Evolutionary conservation across 495 filamentous ascomycete genomes (phyloP), one percentile per base, ranked within the genome.

Genomic region (Aspergillus campestris): DNA sequence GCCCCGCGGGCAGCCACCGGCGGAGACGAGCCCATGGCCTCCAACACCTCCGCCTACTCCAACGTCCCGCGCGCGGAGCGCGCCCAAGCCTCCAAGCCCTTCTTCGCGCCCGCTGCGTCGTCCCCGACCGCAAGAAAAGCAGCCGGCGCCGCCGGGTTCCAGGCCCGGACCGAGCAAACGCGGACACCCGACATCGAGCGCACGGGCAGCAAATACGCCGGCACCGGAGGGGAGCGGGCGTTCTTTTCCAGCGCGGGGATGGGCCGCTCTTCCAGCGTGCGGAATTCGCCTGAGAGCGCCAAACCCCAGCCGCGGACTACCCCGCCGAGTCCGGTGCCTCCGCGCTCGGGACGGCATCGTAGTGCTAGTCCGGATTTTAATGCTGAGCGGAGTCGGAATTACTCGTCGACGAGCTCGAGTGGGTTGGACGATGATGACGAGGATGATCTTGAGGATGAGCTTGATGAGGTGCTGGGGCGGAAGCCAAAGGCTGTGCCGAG

Each of bases 221-320:
- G 73, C 3, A 62, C 76, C 28, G 77, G 79, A 40, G 86, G 86
- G 11, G 88, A 92, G 56, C 85, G 75, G 67, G 83, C 79, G 0
- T 71, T 73, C 48, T 68, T 80, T 45, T 62, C 62, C 6, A 69
- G 62, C 48, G 61, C 69, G 24, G 60, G 59, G 12, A 50, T 80
- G 10, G 59, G 62, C 8, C 67, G 72, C 34, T 71, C 74, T 18
- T 49, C 65, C 1, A 75, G 65, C 49, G 58, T 61, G 44, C 68
- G 74, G n/a, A 62, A 67, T 38, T 62, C 73, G 8, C 57, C 73
- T 8, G 62, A 67, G 45, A 55, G 47, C 48, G 46, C 51, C 42
- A 52, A 57, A 12, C 46, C 46, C 12, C 54, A 54, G 40, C 44
- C 65, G 14, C 64, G 62, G n/a, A 63, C 61, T 0, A 67, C 64